Percentiles rank a stretch among this genome's conserved stretches.
Conservation (phyloP, 305 asterid genomes). For the Fraxinus xanthoxyloides region DNA sequence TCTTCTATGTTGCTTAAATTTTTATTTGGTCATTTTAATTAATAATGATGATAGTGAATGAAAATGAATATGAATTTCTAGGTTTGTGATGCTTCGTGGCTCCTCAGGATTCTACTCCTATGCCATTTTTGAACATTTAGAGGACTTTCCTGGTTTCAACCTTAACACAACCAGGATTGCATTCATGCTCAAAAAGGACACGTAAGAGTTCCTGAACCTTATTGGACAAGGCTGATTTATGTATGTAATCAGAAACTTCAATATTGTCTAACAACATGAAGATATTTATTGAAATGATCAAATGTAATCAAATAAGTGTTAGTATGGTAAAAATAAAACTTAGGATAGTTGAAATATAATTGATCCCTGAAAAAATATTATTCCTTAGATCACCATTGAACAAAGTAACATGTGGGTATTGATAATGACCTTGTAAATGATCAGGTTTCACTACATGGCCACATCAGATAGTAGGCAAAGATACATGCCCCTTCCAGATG, state of each 20-base stretch:
- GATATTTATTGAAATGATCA: not conserved
- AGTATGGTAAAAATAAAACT: not conserved
- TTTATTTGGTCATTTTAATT: not conserved
- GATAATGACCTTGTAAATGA: not conserved
- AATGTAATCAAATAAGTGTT: not conserved
- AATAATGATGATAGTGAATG: slow-evolving; percentile 9
- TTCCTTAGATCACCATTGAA: not conserved
- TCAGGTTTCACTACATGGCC: slow-evolving; percentile 63
- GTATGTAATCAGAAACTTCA: not conserved
- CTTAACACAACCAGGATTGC: slow-evolving; percentile 73
- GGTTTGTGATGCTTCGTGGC: slow-evolving; percentile 71
- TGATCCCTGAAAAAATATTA: not conserved
- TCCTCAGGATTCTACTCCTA: slow-evolving; percentile 77
- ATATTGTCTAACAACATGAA: not conserved
- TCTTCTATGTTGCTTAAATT: not conserved
- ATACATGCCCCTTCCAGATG: slow-evolving; percentile 64
- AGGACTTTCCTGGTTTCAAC: slow-evolving; percentile 69
- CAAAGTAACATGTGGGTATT: not conserved
- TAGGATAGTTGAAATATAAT: not conserved
- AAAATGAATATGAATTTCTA: slow-evolving; percentile 25
- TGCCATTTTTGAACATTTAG: slow-evolving; percentile 65
- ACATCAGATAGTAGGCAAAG: slow-evolving; percentile 67
- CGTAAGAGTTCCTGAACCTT: slow-evolving; percentile 30
- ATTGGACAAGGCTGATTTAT: not conserved
- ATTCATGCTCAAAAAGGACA: slow-evolving; percentile 50